Evolutionary conservation across 2,329 filamentous ascomycete genomes (phyloP).

Genomic region (Penicillium sp.): DNA sequence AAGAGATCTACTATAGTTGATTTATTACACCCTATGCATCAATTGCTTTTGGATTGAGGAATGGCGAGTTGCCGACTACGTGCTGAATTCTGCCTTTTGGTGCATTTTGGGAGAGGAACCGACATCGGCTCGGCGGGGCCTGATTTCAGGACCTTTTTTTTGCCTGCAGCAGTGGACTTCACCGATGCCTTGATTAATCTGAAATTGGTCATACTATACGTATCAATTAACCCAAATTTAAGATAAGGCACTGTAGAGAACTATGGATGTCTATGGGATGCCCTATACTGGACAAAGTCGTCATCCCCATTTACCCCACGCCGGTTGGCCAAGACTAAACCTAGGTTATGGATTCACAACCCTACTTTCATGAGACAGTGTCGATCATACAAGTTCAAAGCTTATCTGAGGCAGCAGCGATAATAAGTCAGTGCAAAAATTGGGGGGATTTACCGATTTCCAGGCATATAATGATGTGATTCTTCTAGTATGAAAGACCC

Average conservation of each 20-base stretch:
- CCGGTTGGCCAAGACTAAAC: background rate
- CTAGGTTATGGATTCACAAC: background rate
- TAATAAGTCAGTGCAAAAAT: background rate
- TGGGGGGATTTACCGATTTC: background rate
- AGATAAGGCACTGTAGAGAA: background rate
- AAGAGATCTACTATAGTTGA: background rate
- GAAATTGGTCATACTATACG: background rate
- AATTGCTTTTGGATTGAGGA: background rate
- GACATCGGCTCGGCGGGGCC: slow-evolving; percentile 9
- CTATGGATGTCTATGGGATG: background rate
- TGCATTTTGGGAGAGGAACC: background rate
- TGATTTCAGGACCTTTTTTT: background rate
- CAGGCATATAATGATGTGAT: background rate
- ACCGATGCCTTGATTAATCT: background rate
- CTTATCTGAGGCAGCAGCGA: background rate
- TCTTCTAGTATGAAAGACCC: background rate
- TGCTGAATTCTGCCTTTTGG: background rate
- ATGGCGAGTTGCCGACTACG: background rate
- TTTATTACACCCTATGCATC: background rate
- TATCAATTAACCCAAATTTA: background rate
- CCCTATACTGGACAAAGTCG: background rate
- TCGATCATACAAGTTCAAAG: background rate
- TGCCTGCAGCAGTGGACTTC: slow-evolving; percentile 1
- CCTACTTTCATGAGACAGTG: too few relatives aligned
- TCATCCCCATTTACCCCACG: background rate